Percentiles rank a stretch among this genome's conserved stretches.
These are phyloP conservation scores for Coprinopsis cinerea DNA, from an alignment of 768 basidiomycete genomes.

Conservation along the genomic window DNA sequence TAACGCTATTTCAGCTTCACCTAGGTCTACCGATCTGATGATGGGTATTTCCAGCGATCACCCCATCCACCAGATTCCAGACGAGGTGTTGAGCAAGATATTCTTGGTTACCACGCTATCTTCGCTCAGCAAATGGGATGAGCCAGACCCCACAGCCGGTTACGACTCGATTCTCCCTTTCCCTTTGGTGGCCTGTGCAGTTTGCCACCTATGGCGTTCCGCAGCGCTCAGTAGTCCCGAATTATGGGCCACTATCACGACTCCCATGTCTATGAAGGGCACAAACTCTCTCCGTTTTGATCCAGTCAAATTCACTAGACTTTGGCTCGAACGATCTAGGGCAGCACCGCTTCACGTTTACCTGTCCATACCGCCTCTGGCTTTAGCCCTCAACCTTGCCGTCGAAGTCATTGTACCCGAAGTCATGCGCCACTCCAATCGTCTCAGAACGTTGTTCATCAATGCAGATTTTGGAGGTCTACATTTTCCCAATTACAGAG, in stretches of 20 bases:
- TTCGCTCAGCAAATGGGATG: slow-evolving; percentile 2
- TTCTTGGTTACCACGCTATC: background rate
- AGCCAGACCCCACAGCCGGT: background rate
- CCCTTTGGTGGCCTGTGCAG: slow-evolving; percentile 33
- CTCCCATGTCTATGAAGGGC: background rate
- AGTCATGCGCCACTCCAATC: background rate
- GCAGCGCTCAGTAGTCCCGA: slow-evolving; percentile 28
- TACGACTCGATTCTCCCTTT: background rate
- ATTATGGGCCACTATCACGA: slow-evolving; percentile 33
- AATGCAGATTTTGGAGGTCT: background rate
- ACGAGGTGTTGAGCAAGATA: slow-evolving; percentile 5
- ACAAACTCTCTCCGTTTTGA: slow-evolving; percentile 1
- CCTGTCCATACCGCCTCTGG: slow-evolving; percentile 2
- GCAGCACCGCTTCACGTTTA: slow-evolving; percentile 10
- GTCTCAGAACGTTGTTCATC: slow-evolving; percentile 4
- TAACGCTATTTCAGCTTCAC: background rate
- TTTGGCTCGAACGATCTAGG: slow-evolving; percentile 12
- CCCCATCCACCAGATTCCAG: slow-evolving; percentile 5
- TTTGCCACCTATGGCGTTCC: slow-evolving; percentile 36
- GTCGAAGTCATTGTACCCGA: slow-evolving; percentile 6
- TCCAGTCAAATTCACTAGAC: slow-evolving; percentile 5
- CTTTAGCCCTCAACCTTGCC: slow-evolving; percentile 6
- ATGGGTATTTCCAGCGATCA: background rate
- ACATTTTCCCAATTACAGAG: slow-evolving; percentile 3
- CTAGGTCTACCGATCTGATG: background rate